phyloP scores from a whole-genome alignment of 2,329 filamentous ascomycete species.

The Alternaria panax region DNA sequence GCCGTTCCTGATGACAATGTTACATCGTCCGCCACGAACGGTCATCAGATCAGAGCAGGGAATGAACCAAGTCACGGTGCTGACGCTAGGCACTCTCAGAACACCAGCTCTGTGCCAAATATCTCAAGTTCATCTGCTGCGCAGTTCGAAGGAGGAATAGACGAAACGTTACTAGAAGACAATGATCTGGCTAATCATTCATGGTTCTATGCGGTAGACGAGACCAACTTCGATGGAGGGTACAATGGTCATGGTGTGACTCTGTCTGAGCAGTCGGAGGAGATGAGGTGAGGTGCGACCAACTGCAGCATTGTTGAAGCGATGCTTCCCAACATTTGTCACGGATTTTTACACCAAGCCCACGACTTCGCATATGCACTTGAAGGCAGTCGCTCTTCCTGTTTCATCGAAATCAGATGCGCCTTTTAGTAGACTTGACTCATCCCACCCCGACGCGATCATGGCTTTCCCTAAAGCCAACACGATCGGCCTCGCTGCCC shows the following conservation, averaged over 20 bases:
- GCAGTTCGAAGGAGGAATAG: too few relatives aligned
- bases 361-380: not conserved
- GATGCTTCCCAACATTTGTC: too few relatives aligned
- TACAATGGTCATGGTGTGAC: not conserved
- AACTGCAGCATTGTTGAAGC: not conserved
- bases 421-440: too few relatives aligned
- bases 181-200: not conserved
- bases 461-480: too few relatives aligned
- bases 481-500: too few relatives aligned
- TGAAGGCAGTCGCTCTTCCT: not conserved
- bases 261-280: not conserved
- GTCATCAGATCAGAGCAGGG: not conserved
- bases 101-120: rapidly evolving
- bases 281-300: not conserved
- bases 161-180: not conserved
- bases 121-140: not conserved
- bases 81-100: not conserved
- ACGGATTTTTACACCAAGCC: too few relatives aligned
- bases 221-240: not conserved
- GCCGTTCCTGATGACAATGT: not conserved
- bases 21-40: not conserved
- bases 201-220: not conserved
- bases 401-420: too few relatives aligned
- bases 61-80: not conserved
- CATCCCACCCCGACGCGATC: too few relatives aligned